A percentile compares a stretch with the other conserved stretches of the same genome.
These are phyloP conservation scores for Populus euphratica DNA, from an alignment of 345 rosid species.

Conservation along the genomic window DNA sequence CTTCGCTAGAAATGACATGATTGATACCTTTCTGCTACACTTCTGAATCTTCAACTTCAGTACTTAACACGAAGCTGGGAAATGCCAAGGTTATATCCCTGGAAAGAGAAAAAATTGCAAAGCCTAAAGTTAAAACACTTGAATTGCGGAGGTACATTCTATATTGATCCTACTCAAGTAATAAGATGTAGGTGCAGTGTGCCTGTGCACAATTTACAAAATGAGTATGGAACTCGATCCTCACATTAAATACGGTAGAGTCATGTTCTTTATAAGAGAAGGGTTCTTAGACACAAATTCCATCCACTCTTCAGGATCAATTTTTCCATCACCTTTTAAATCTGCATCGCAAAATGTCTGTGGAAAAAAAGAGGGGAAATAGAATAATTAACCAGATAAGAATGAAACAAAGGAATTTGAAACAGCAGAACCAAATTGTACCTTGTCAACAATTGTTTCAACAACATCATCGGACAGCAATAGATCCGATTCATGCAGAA, in stretches of 20 bases:
- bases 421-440: conserved; percentile 10
- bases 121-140: background rate
- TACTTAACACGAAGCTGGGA: conserved; percentile 61
- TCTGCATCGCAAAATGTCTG: conserved; percentile 80
- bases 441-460: conserved; percentile 76
- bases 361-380: background rate
- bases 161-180: background rate
- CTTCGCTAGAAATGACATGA: background rate
- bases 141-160: background rate
- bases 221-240: conserved; percentile 10
- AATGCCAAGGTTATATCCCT: conserved; percentile 82
- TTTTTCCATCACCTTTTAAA: conserved; percentile 64
- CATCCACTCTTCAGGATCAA: conserved; percentile 85
- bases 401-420: background rate
- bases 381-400: background rate
- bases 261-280: conserved; percentile 87
- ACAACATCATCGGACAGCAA: conserved; percentile 60
- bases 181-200: background rate
- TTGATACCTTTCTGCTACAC: conserved; percentile 18
- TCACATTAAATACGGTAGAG: conserved; percentile 83
- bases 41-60: conserved; percentile 65
- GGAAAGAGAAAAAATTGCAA: conserved; percentile 7
- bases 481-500: conserved; percentile 83
- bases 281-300: conserved; percentile 70
- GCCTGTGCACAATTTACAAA: background rate